Evolutionary conservation across 306 rosid species (phyloP).

Genomic region (Quercus engelmannii): DNA sequence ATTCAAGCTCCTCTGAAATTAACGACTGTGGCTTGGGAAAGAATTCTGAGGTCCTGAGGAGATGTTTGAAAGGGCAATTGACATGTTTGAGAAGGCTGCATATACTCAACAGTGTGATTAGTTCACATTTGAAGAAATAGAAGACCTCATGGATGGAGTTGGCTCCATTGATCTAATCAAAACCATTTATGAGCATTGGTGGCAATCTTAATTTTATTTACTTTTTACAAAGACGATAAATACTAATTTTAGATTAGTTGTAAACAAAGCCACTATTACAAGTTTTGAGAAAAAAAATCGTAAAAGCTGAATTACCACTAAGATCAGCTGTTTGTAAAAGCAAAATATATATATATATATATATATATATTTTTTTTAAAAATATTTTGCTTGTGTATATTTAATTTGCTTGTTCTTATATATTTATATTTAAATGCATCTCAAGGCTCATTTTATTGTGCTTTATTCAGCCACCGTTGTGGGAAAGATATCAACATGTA

Average conservation of each 20-base stretch:
- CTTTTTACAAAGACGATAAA: no score
- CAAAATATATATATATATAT: no score
- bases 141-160: conserved; percentile 50
- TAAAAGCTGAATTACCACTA: background rate
- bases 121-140: conserved; percentile 72
- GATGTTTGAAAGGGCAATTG: conserved; percentile 73
- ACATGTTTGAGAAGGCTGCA: conserved; percentile 87
- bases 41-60: conserved; percentile 46
- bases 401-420: background rate
- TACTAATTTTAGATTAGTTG: no score
- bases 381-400: background rate
- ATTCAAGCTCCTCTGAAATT: conserved; percentile 37
- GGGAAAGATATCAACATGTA: conserved; percentile 67
- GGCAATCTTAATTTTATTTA: background rate
- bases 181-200: no score
- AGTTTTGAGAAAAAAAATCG: background rate
- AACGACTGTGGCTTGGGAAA: conserved; percentile 30
- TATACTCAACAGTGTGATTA: conserved; percentile 52
- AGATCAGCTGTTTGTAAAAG: background rate
- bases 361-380: no score
- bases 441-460: background rate
- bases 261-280: no score
- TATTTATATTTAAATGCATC: conserved; percentile 3
- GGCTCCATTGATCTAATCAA: conserved; percentile 36
- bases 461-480: conserved; percentile 61